Percentiles rank a stretch among this genome's conserved stretches.
Conservation (phyloP, 352 stramenopile species). For the Pythium plurisporium region DNA sequence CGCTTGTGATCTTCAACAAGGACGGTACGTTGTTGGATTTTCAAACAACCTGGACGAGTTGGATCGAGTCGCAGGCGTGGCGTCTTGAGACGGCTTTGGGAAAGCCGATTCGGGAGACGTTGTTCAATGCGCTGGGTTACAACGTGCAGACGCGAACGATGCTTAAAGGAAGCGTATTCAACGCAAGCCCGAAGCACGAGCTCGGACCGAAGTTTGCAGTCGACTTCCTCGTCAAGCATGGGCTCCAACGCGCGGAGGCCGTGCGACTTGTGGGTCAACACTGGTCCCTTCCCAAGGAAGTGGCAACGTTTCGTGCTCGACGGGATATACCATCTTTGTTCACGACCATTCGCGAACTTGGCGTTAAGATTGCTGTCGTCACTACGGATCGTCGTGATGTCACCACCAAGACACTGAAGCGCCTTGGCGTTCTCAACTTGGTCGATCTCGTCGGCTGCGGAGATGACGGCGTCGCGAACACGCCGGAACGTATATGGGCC, state of each 20-base stretch:
- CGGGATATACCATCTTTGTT: slow-evolving; percentile 31
- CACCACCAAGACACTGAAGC: slow-evolving; percentile 28
- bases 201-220: slow-evolving; percentile 26
- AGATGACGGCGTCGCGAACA: slow-evolving; percentile 33
- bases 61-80: slow-evolving; percentile 34
- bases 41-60: slow-evolving; percentile 37
- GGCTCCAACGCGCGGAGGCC: slow-evolving; percentile 14
- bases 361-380: slow-evolving; percentile 46
- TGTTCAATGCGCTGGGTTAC: slow-evolving; percentile 37
- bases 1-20: slow-evolving; percentile 49
- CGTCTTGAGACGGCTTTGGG: slow-evolving; percentile 25
- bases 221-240: slow-evolving; percentile 27
- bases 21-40: slow-evolving; percentile 52
- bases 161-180: slow-evolving; percentile 26
- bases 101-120: slow-evolving; percentile 19
- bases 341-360: slow-evolving; percentile 24
- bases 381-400: slow-evolving; percentile 40
- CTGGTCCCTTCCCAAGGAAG: slow-evolving; percentile 33
- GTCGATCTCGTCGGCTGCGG: slow-evolving; percentile 46
- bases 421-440: slow-evolving; percentile 27
- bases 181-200: slow-evolving; percentile 28
- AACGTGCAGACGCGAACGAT: slow-evolving; percentile 25
- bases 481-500: slow-evolving; percentile 34
- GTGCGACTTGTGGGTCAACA: slow-evolving; percentile 22
- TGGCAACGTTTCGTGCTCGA: slow-evolving; percentile 24